A percentile compares a stretch with the other conserved stretches of the same genome.
These are phyloP conservation scores for Hamamelis virginiana DNA, from an alignment of 164 flowering plant species.

Conservation along the genomic window DNA sequence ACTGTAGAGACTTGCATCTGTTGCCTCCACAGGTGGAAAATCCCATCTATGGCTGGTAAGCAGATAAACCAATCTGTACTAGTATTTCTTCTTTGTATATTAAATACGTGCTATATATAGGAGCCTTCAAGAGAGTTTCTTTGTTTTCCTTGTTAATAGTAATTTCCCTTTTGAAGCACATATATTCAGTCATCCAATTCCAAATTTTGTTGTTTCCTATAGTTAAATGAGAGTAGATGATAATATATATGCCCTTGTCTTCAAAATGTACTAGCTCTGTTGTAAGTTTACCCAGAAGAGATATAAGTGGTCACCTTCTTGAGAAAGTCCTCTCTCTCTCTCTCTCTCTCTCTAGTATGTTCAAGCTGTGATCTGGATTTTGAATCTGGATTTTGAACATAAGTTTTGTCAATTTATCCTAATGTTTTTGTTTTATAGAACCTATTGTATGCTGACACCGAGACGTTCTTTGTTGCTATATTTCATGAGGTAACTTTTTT, in stretches of 20 bases:
- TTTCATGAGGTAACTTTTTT: too few relatives aligned
- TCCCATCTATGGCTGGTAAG: slow-evolving; percentile 90
- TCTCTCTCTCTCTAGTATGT: too few relatives aligned
- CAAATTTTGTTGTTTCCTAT: neutral
- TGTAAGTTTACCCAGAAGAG: neutral
- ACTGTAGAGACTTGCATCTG: slow-evolving; percentile 76
- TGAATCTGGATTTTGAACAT: too few relatives aligned
- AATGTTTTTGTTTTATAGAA: too few relatives aligned
- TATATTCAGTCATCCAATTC: slow-evolving; percentile 2
- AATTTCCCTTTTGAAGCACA: neutral
- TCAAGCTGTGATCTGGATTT: too few relatives aligned
- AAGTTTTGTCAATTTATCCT: too few relatives aligned
- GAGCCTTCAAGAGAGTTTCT: neutral
- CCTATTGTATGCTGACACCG: too few relatives aligned
- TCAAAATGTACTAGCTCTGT: too few relatives aligned
- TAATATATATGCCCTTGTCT: neutral
- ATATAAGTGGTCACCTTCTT: too few relatives aligned
- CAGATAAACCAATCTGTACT: neutral
- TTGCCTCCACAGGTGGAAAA: slow-evolving; percentile 86
- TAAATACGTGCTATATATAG: neutral
- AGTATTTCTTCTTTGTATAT: neutral
- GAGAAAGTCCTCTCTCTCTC: too few relatives aligned
- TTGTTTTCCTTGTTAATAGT: neutral
- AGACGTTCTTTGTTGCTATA: too few relatives aligned
- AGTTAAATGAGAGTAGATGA: neutral